Evolutionary conservation across 352 stramenopile genomes (phyloP).

Genomic region (Phytopythium ostracodes): DNA sequence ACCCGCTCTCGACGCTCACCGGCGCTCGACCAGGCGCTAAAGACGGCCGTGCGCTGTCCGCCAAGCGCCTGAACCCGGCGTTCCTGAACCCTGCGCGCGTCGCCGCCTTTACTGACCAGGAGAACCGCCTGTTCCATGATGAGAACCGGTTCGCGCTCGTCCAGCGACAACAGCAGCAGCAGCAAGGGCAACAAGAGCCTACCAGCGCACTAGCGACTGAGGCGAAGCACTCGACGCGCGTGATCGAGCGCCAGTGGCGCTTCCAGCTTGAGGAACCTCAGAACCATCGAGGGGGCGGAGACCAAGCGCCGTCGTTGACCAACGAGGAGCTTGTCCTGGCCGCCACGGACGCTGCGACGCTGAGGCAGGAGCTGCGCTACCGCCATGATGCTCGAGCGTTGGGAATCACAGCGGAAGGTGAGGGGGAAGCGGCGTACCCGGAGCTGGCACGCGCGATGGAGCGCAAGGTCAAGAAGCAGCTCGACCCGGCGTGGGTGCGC

Average conservation of each 20-base stretch:
- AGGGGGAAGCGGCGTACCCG: conserved; percentile 10
- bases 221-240: conserved; percentile 36
- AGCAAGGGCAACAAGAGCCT: not conserved
- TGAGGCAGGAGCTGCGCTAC: conserved; percentile 7
- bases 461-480: conserved; percentile 63
- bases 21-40: conserved; percentile 9
- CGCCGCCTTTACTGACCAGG: conserved; percentile 22
- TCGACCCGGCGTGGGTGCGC: conserved; percentile 58
- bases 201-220: conserved; percentile 15
- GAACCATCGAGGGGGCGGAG: conserved; percentile 9
- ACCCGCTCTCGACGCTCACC: conserved; percentile 38
- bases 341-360: conserved; percentile 47
- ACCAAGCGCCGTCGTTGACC: conserved; percentile 13
- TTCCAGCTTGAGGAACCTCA: conserved; percentile 14
- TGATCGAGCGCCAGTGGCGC: conserved; percentile 31
- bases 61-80: conserved; percentile 45
- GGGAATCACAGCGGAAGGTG: not conserved
- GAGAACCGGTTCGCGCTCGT: not conserved
- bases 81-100: conserved; percentile 48
- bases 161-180: conserved; percentile 2
- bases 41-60: not conserved
- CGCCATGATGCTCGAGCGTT: not conserved
- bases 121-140: conserved; percentile 10
- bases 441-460: conserved; percentile 40
- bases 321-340: conserved; percentile 34